Conservation (phyloP, 495 filamentous ascomycete species). For the Symbiotaphrina buchneri region DNA sequence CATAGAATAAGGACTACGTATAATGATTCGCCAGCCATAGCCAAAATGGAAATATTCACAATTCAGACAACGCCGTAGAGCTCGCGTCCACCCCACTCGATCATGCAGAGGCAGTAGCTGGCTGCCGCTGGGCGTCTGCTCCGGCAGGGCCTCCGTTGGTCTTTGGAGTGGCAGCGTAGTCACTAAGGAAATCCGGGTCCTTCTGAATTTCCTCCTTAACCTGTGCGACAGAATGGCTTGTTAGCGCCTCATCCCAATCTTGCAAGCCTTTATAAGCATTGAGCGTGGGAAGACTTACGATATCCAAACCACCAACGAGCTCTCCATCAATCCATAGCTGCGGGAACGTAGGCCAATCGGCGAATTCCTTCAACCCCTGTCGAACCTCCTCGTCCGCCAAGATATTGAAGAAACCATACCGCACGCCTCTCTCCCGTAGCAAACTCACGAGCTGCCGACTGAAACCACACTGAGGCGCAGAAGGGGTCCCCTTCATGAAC, state of each 20-base stretch:
- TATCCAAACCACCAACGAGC: constrained; percentile 83
- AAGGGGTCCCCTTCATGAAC: constrained; percentile 88
- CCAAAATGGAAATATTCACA: background rate
- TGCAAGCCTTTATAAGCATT: constrained; percentile 1
- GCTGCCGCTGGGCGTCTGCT: too few species aligned
- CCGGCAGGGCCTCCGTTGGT: too few species aligned
- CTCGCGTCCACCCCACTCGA: background rate
- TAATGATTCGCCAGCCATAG: background rate
- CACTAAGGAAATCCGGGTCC: constrained; percentile 52
- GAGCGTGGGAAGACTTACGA: constrained; percentile 35
- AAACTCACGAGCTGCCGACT: constrained; percentile 71
- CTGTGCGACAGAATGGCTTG: constrained; percentile 10
- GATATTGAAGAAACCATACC: constrained; percentile 98
- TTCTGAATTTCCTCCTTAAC: constrained; percentile 38
- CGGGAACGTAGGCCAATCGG: constrained; percentile 93
- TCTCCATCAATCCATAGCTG: constrained; percentile 71
- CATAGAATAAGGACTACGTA: background rate
- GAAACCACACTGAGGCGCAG: constrained; percentile 83
- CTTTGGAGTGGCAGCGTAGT: constrained; percentile 33
- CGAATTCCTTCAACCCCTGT: constrained; percentile 84
- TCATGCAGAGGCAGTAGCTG: background rate
- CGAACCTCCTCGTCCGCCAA: constrained; percentile 93
- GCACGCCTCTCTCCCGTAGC: constrained; percentile 66
- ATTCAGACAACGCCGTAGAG: background rate
- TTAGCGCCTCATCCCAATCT: too few species aligned